Evolutionary conservation across 2,329 filamentous ascomycete species (phyloP), one percentile per base, ranked within the genome.

Genomic region (Aureobasidium sp.): DNA sequence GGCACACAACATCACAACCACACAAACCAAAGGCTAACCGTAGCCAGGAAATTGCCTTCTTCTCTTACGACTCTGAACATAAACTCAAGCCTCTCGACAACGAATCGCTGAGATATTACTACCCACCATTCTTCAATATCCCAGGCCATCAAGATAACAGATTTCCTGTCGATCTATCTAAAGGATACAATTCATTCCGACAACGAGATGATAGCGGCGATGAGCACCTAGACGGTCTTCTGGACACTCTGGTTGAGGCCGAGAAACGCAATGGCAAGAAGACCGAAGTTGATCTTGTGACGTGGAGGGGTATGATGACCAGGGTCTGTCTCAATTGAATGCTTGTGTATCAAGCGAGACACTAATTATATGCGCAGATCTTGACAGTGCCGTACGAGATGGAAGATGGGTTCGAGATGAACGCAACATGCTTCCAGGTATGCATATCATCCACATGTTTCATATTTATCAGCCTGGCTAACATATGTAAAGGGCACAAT

Each of bases 221-320:
- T 72, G 90, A 94, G 68, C 94, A 99, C 74, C 78, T 99, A 3
- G 89, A 95, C 61, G 88, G 88, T 64, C 78, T 99, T 34, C 78
- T 99, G 27, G 86, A 84, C 63, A 87, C 91, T 1, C 84, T 99
- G 48, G 79, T 86, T 52, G 81, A 83, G 30, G 80, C 90, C 66
- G 94, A 97, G 75, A 80, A 86, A 72, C 79, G 85, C 66, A 84
- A 81, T 0, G 82, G 83, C 2, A 80, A 83, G 69, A 86, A 82
- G 70, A 86, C 87, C 36, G 86, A 91, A 64, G 87, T 88, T 2
- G 86, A 96, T 68, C 73, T 97, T 49, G 81, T 97, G 57, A 97
- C 93, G 1, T 99, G 93, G 93, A 82, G 94, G 69, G 94, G 94
- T 41, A 97, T 97, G 91, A 92, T 99, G 87, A 97, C 94, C 65